Conservation (phyloP, 73 alveolate genomes). For the Tetrahymena borealis region DNA sequence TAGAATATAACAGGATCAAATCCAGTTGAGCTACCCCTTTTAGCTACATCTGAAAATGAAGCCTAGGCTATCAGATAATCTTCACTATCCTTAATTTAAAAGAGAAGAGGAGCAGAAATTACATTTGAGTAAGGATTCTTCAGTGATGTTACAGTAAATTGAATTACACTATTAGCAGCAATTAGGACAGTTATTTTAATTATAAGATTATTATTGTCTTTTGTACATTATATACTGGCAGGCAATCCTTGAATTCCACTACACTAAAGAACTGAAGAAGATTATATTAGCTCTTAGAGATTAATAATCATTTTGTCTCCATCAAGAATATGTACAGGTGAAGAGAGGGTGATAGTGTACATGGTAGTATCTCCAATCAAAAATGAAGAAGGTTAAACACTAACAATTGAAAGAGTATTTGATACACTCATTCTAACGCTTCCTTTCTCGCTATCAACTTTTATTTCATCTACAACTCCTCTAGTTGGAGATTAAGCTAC, state of each 20-base stretch:
- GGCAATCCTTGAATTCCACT: not conserved
- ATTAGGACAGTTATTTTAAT: not conserved
- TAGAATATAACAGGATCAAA: not conserved
- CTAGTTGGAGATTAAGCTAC: not conserved
- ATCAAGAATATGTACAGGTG: not conserved
- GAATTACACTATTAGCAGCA: not conserved
- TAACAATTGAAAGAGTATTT: not conserved
- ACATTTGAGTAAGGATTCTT: not conserved
- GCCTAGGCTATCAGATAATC: not conserved
- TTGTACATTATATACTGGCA: not conserved
- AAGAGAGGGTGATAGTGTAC: not conserved
- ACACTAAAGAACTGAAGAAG: not conserved
- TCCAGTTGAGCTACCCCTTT: not conserved
- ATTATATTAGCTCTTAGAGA: not conserved
- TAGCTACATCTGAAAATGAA: not conserved
- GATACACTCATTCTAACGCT: not conserved
- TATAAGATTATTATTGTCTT: not conserved
- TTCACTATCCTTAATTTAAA: not conserved
- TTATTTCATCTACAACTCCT: not conserved
- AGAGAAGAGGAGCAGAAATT: not conserved
- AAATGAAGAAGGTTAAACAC: not conserved
- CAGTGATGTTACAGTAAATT: not conserved
- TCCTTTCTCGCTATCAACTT: not conserved
- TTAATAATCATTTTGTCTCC: not conserved
- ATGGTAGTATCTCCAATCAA: not conserved